Base-by-base conservation (phyloP, 2,329 filamentous ascomycete species). In the Fusarium mangiferae region DNA sequence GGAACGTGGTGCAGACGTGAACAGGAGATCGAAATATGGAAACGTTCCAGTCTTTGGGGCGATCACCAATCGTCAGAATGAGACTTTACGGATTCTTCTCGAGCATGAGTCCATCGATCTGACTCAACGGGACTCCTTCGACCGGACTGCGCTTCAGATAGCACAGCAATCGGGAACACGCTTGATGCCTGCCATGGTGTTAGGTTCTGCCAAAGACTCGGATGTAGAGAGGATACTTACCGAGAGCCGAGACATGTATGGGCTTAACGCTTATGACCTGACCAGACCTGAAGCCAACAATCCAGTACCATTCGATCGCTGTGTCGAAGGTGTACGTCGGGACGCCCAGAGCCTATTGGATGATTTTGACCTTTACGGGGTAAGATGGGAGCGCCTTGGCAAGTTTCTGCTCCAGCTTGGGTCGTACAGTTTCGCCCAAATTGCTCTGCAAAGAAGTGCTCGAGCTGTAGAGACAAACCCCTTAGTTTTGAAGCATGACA, bases 241-340 rank as follows among this genome's bases (percentile, higher is more conserved):
- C 8, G 55, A 68, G 28, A 64, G 68, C 28, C 55, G 60, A 39
- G 70, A 73, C 26, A 69, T 74, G 64, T 64, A 66, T 36, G 73
- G 73, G 4, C 60, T 65, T 35, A 73, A 59, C 35, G 52, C 68
- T 18, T 52, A 58, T 35, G 70, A 64, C 28, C 54, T 59, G 13
- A 60, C 49, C 38, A 51, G 46, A 15, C 42, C 74, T 7, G 51
- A 65, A 10, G 26, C 42, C 14, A 66, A 41, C 17, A 22, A 22
- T 15, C 24, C 44, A 17, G 46, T 30, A 6, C 46, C 42, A 10
- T 67, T 66, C 36, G 17, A 41, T 9, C 41, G 33, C 15, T 68
- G 51, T n/a, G 62, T 77, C 26, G 26, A 70, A 35, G 39, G 33
- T 8, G 49, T 75, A 17, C 66, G 59, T 15, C 41, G 28, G 12